These are phyloP conservation scores for Tribonema minus DNA, from an alignment of 108 stramenopile species.

Conservation along the genomic window DNA sequence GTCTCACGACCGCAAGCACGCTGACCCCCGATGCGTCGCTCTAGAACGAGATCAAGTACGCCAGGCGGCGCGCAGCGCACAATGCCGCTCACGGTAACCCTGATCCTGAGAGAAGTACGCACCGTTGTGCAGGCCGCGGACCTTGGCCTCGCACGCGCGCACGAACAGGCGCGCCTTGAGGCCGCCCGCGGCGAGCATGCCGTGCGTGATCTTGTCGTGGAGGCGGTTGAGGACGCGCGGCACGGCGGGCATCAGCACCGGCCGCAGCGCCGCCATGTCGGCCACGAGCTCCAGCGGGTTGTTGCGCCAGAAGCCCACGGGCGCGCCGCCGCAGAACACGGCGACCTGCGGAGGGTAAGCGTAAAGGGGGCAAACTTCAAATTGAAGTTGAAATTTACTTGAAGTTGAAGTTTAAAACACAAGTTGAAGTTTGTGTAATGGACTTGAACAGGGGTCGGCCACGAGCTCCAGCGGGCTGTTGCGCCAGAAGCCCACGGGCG, in stretches of 20 bases:
- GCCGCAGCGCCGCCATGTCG: conserved; percentile 57
- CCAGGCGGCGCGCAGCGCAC: no score
- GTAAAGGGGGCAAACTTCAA: no score
- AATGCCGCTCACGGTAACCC: no score
- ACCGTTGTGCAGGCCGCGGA: conserved; percentile 39
- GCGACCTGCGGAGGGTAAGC: no score
- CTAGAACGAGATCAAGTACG: no score
- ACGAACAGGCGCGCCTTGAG: conserved; percentile 79
- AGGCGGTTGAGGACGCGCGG: conserved; percentile 86
- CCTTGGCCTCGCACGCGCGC: conserved; percentile 77
- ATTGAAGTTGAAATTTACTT: no score
- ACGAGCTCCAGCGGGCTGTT: conserved; percentile 15
- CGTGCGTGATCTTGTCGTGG: conserved; percentile 68
- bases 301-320: conserved; percentile 35
- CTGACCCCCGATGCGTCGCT: no score
- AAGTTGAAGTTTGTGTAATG: no score
- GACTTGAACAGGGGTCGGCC: no score
- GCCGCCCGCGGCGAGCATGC: conserved; percentile 77
- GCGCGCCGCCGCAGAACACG: neutral
- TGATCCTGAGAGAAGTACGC: no score
- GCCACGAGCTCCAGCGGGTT: conserved; percentile 22
- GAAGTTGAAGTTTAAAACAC: no score
- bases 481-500: conserved; percentile 32
- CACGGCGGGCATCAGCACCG: conserved; percentile 78
- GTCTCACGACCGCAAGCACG: no score